phyloP scores from a whole-genome alignment of 2,329 filamentous ascomycete genomes.

The Beauveria sp. region DNA sequence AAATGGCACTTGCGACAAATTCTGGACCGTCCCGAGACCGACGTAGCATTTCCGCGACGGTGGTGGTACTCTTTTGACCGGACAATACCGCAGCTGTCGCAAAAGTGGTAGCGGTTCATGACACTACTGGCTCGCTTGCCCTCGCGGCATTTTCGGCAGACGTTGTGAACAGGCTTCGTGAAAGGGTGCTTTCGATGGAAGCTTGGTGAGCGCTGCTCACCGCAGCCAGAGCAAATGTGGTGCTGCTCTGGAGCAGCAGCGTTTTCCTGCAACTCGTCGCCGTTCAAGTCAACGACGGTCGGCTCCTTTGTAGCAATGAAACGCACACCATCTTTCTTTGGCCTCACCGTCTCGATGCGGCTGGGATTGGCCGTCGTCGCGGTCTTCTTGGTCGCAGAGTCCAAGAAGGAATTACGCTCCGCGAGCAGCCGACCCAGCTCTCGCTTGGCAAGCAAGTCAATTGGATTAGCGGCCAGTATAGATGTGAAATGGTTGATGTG shows the following conservation, averaged over 20 bases:
- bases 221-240: slow-evolving; percentile 31
- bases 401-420: not conserved
- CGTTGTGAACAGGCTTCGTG: slow-evolving; percentile 22
- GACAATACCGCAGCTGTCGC: slow-evolving; percentile 33
- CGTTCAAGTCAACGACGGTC: not conserved
- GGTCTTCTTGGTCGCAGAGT: slow-evolving; percentile 1
- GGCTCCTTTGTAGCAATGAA: not conserved
- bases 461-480: not conserved
- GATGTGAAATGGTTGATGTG: not conserved
- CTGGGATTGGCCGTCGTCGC: slow-evolving; percentile 6
- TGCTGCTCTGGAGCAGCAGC: not conserved
- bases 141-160: slow-evolving; percentile 28
- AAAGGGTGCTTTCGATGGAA: slow-evolving; percentile 30
- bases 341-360: not conserved
- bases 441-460: not conserved
- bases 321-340: not conserved
- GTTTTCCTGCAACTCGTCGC: not conserved
- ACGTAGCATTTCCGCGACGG: not conserved
- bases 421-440: not conserved
- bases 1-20: slow-evolving; percentile 7
- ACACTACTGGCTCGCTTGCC: slow-evolving; percentile 17
- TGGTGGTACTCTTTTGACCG: slow-evolving; percentile 33
- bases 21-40: not conserved
- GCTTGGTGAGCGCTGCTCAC: slow-evolving; percentile 24
- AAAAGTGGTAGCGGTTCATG: slow-evolving; percentile 29